phyloP scores from a whole-genome alignment of 257 asterid genomes.

The Plantago elongata region DNA sequence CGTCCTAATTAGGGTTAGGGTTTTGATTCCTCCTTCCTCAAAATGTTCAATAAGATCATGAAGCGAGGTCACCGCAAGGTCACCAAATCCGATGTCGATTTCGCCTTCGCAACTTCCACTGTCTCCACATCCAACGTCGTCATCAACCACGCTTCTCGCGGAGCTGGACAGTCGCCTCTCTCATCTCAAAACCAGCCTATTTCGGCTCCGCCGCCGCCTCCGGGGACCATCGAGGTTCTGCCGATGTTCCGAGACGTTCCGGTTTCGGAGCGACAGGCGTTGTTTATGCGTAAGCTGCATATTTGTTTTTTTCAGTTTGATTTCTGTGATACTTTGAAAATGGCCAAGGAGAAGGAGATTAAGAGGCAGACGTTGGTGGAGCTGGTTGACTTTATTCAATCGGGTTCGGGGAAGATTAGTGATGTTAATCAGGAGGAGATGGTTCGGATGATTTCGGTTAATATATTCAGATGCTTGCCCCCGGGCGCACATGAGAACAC shows the following conservation, averaged over 20 bases:
- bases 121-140: slow-evolving; percentile 29
- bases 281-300: slow-evolving; percentile 54
- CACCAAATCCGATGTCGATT: slow-evolving; percentile 41
- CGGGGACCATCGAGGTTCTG: slow-evolving; percentile 44
- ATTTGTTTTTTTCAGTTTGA: slow-evolving; percentile 56
- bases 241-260: slow-evolving; percentile 62
- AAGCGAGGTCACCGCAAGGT: slow-evolving; percentile 45
- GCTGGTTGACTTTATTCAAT: slow-evolving; percentile 66
- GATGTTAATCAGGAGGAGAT: slow-evolving; percentile 69
- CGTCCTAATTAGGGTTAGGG: too few relatives aligned
- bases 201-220: slow-evolving; percentile 23
- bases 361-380: slow-evolving; percentile 60
- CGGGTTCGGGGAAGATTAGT: slow-evolving; percentile 44
- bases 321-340: slow-evolving; percentile 46
- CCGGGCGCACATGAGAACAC: slow-evolving; percentile 59
- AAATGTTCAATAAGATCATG: slow-evolving; percentile 49
- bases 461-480: slow-evolving; percentile 65
- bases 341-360: slow-evolving; percentile 64
- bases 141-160: slow-evolving; percentile 38
- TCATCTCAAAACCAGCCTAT: slow-evolving; percentile 18
- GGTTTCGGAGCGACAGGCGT: slow-evolving; percentile 51
- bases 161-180: slow-evolving; percentile 13
- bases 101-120: slow-evolving; percentile 18
- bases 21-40: background rate
- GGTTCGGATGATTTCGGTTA: slow-evolving; percentile 61